Conservation (phyloP, 495 filamentous ascomycete species). For the Podospora australis region DNA sequence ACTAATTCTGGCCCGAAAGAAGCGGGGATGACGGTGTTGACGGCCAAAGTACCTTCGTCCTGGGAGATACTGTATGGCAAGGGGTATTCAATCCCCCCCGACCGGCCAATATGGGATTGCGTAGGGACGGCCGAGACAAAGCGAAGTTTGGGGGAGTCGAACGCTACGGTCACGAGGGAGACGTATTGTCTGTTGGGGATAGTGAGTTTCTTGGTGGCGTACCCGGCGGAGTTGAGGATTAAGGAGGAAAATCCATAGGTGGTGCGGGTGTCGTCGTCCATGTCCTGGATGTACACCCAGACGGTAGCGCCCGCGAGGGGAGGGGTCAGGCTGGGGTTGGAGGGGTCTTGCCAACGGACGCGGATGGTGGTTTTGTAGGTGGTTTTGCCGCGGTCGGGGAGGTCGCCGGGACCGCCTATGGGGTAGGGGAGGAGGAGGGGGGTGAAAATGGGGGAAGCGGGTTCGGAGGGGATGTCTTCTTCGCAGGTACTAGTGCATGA, state of each 20-base stretch:
- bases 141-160: not conserved
- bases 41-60: not conserved
- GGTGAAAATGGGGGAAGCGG: not conserved
- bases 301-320: not conserved
- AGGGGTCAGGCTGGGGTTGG: not conserved
- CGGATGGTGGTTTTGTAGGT: not conserved
- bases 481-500: too few relatives aligned
- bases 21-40: not conserved
- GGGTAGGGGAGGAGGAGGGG: not conserved
- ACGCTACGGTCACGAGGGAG: not conserved
- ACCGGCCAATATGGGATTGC: not conserved
- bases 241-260: not conserved
- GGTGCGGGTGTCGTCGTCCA: not conserved
- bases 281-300: slow-evolving; percentile 1
- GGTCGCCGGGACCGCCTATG: not conserved
- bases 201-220: not conserved
- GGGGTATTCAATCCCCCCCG: not conserved
- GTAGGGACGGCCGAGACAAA: not conserved
- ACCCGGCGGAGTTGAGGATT: not conserved
- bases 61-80: not conserved
- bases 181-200: not conserved
- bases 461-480: not conserved
- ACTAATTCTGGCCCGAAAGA: not conserved
- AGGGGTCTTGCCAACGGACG: not conserved
- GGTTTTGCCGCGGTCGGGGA: not conserved